Percentiles rank a stretch among this genome's conserved stretches.
phyloP scores from a whole-genome alignment of 208 protist genomes.

The Angomonas ambiguus region DNA sequence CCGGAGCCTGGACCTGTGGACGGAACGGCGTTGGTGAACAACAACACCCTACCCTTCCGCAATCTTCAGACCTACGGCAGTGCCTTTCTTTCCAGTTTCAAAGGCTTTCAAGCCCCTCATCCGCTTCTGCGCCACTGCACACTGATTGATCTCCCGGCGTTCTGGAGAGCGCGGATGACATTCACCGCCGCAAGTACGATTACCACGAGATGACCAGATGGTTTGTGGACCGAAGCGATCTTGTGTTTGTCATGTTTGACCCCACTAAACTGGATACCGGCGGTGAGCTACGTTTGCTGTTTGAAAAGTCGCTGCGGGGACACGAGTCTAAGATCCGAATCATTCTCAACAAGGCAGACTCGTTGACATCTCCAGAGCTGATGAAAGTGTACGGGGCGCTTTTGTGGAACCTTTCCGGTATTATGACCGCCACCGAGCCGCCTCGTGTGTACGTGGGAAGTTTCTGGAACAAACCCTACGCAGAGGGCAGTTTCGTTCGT shows the following conservation, averaged over 20 bases:
- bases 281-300: constrained; percentile 58
- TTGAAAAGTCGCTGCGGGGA: constrained; percentile 57
- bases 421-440: constrained; percentile 92
- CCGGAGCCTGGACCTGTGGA: constrained; percentile 61
- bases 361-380: constrained; percentile 88
- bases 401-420: constrained; percentile 94
- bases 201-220: constrained; percentile 67
- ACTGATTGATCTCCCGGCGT: constrained; percentile 73
- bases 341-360: constrained; percentile 96
- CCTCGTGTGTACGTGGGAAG: constrained; percentile 94
- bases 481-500: constrained; percentile 46
- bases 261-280: constrained; percentile 70
- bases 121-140: constrained; percentile 81
- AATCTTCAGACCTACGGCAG: constrained; percentile 82
- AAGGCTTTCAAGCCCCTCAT: constrained; percentile 68
- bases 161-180: constrained; percentile 55
- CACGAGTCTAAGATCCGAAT: constrained; percentile 92
- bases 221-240: constrained; percentile 73
- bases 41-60: constrained; percentile 87
- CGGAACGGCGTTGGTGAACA: constrained; percentile 75
- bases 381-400: constrained; percentile 95
- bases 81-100: constrained; percentile 82
- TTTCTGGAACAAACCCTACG: constrained; percentile 93
- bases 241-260: constrained; percentile 82
- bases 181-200: constrained; percentile 60